Evolutionary conservation across 1,139 yeast genomes (phyloP).

Genomic region (Protomyces arabidopsidicola): DNA sequence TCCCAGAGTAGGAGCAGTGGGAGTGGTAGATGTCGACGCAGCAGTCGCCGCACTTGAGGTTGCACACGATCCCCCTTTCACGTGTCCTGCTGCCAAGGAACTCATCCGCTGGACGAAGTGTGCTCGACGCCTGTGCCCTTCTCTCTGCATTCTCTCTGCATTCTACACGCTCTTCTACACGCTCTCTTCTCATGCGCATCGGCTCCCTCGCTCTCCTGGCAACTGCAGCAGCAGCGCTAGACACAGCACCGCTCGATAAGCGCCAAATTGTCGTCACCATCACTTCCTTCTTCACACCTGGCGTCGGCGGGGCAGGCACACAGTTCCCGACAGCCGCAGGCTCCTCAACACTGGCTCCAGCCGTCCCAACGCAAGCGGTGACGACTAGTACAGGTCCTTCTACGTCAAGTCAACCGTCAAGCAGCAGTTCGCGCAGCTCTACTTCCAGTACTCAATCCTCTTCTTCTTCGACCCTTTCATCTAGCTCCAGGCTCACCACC

Average conservation of each 20-base stretch:
- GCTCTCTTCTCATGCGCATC: not conserved
- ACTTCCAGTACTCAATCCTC: not conserved
- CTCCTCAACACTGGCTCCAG: not conserved
- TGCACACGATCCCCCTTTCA: too few relatives aligned
- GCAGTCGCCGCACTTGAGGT: too few relatives aligned
- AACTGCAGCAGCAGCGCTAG: not conserved
- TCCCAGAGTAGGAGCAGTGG: not conserved
- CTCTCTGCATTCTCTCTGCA: not conserved
- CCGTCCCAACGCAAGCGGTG: not conserved
- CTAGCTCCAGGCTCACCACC: not conserved
- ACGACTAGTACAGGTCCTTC: not conserved
- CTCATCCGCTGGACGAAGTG: too few relatives aligned
- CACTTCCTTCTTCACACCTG: not conserved
- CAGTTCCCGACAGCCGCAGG: not conserved
- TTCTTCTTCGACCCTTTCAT: not conserved
- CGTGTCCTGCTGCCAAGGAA: too few relatives aligned
- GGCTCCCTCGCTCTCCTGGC: not conserved
- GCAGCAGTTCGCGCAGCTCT: not conserved
- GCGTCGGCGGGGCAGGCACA: not conserved
- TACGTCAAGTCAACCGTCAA: not conserved
- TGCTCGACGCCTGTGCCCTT: not conserved
- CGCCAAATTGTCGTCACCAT: not conserved
- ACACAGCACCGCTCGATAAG: not conserved
- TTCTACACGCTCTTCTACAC: too few relatives aligned
- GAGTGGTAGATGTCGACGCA: too few relatives aligned